Conservation (phyloP, 805 yeast species). For the Metschnikowia vanudenii region DNA sequence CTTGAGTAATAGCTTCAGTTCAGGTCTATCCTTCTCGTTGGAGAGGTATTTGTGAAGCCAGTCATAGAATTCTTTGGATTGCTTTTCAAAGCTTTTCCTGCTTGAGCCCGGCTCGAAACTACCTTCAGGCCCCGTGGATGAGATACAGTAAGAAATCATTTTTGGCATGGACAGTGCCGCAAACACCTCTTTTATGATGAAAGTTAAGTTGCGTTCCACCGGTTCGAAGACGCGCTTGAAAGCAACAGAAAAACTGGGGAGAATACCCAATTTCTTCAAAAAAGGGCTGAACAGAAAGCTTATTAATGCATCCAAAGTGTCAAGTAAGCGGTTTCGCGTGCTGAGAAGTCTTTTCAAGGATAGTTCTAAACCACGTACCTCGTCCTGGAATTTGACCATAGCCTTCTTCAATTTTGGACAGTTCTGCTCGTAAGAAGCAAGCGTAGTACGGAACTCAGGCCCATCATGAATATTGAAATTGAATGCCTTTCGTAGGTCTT, state of each 20-base stretch:
- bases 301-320: slow-evolving; percentile 22
- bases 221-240: slow-evolving; percentile 32
- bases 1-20: slow-evolving; percentile 36
- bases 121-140: slow-evolving; percentile 12
- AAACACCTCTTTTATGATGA: slow-evolving; percentile 30
- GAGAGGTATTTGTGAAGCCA: slow-evolving; percentile 45
- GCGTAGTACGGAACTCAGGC: slow-evolving; percentile 39
- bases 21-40: slow-evolving; percentile 44
- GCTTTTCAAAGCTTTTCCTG: slow-evolving; percentile 37
- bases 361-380: slow-evolving; percentile 30
- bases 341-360: slow-evolving; percentile 21
- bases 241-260: slow-evolving; percentile 24
- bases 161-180: slow-evolving; percentile 29
- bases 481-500: slow-evolving; percentile 27
- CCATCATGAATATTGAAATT: slow-evolving; percentile 42
- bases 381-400: slow-evolving; percentile 29
- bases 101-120: slow-evolving; percentile 24
- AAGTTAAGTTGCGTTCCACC: slow-evolving; percentile 30
- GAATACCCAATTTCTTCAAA: slow-evolving; percentile 24
- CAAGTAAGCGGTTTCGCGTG: slow-evolving; percentile 25
- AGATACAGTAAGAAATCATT: slow-evolving; percentile 20
- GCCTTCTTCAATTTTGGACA: slow-evolving; percentile 30
- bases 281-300: slow-evolving; percentile 28
- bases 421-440: slow-evolving; percentile 31
- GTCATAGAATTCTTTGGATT: slow-evolving; percentile 42